Base-by-base conservation (phyloP, 768 basidiomycete genomes). In the Ramaria rubella region DNA sequence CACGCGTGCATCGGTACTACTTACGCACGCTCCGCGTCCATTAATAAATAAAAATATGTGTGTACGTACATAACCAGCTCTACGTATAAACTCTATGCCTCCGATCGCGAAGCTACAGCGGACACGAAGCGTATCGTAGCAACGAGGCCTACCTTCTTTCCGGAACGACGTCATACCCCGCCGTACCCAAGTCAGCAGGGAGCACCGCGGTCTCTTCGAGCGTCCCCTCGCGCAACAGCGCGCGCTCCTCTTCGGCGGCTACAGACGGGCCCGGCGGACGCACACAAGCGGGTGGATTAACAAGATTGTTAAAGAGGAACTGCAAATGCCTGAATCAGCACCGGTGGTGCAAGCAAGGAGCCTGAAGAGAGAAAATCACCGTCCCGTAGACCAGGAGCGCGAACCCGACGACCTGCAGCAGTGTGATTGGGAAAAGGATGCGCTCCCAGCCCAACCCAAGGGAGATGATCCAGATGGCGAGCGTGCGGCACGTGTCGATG, bases 391-490 rank as follows among this genome's bases (percentile, higher is more conserved):
- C 94, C 58, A 99, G 78, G 44, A 97, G 71, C 6, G 77, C 82
- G 69, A 99, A 99, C 3, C 93, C 92, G 19, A 79, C 63, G 53
- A 95, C 81, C 69, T 95, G 93, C 12, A 94, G 68, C 52, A 93
- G 66, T 1, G 90, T 90, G 59, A 87, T 81, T 5, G 93, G 93
- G 73, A 82, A 89, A 23, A 90, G 62, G 31, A 97, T 75, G 58
- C 75, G 77, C 72, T 97, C 94, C 94, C 94, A 97, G 4, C 94
- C 93, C 24, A 96, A 72, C 1, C 79, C 83, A 51, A 96, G 77
- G 66, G 90, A 92, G 64, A 99, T 75, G 61, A 94, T 72, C 96
- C 96, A 99, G 67, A 99, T 98, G n/a, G 82, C 81, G 52, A 98
- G 77, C 1, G 96, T 98, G 63, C 96, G 80, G 73, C 93, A 96